Evolutionary conservation across 192 early-diverging fungal genomes (phyloP).

Genomic region (Diversispora eburnea): DNA sequence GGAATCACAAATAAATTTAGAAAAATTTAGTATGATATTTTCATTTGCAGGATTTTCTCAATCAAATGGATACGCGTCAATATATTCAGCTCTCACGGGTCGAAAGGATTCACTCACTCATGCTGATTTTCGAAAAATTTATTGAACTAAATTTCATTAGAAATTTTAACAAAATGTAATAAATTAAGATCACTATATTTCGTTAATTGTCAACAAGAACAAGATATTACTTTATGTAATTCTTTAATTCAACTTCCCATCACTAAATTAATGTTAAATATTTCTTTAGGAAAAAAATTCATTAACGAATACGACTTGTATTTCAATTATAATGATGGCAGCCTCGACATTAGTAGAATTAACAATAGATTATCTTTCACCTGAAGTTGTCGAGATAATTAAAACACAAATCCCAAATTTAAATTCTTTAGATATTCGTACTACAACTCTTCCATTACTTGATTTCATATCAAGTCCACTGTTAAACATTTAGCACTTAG

Average conservation of each 20-base stretch:
- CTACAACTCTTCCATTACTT: background rate
- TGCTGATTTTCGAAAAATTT: slow-evolving; percentile 1
- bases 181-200: slow-evolving; percentile 13
- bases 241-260: background rate
- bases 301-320: background rate
- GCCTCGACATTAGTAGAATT: slow-evolving; percentile 6
- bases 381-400: background rate
- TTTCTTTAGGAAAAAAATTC: background rate
- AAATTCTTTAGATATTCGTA: background rate
- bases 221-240: background rate
- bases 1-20: slow-evolving; percentile 5
- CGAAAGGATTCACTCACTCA: background rate
- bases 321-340: slow-evolving; percentile 15
- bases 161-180: slow-evolving; percentile 20
- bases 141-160: slow-evolving; percentile 5
- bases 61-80: slow-evolving; percentile 6
- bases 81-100: slow-evolving; percentile 6
- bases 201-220: slow-evolving; percentile 20
- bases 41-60: background rate
- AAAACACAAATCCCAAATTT: slow-evolving; percentile 14
- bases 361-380: background rate
- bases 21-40: background rate
- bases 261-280: background rate
- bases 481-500: slow-evolving; percentile 8
- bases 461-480: background rate